phyloP scores from a whole-genome alignment of 495 filamentous ascomycete species.

The Trichocladium uniseriatum region DNA sequence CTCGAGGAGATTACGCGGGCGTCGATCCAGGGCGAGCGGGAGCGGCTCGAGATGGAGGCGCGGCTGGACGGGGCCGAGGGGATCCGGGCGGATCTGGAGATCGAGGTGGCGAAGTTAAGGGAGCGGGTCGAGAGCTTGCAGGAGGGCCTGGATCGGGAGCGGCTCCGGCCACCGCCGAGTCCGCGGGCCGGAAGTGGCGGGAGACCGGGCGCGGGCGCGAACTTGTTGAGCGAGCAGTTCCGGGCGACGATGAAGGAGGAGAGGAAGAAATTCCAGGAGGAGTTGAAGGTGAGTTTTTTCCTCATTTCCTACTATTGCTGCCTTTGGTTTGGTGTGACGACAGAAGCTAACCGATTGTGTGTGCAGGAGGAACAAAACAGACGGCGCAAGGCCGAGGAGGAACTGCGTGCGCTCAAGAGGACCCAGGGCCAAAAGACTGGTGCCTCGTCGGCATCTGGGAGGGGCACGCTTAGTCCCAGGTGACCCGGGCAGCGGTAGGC shows the following conservation, averaged over 20 bases:
- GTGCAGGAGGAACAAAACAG: slow-evolving; percentile 39
- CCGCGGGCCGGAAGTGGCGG: slow-evolving; percentile 1
- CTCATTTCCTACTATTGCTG: background rate
- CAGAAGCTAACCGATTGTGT: slow-evolving; percentile 6
- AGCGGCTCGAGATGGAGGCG: slow-evolving; percentile 65
- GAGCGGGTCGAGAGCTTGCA: slow-evolving; percentile 30
- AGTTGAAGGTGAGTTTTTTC: slow-evolving; percentile 34
- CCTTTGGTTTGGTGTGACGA: background rate
- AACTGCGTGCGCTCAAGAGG: slow-evolving; percentile 31
- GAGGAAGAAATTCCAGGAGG: slow-evolving; percentile 44
- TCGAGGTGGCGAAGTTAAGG: slow-evolving; percentile 26
- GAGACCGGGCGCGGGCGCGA: slow-evolving; percentile 19
- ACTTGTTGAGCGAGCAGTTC: slow-evolving; percentile 34
- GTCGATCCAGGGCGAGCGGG: slow-evolving; percentile 78
- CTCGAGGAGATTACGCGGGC: slow-evolving; percentile 82
- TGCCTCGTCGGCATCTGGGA: background rate
- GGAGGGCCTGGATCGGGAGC: slow-evolving; percentile 39
- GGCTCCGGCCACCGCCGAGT: slow-evolving; percentile 21
- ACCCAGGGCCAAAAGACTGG: slow-evolving; percentile 4
- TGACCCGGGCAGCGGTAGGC: too few species aligned
- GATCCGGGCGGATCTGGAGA: slow-evolving; percentile 27
- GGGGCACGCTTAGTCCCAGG: slow-evolving; percentile 1
- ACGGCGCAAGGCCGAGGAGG: slow-evolving; percentile 39
- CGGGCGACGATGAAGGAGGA: slow-evolving; percentile 39
- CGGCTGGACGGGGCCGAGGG: slow-evolving; percentile 33